These are phyloP conservation scores for Aspergillus pseudotamarii DNA, from an alignment of 2,329 filamentous ascomycete species.

Conservation along the genomic window DNA sequence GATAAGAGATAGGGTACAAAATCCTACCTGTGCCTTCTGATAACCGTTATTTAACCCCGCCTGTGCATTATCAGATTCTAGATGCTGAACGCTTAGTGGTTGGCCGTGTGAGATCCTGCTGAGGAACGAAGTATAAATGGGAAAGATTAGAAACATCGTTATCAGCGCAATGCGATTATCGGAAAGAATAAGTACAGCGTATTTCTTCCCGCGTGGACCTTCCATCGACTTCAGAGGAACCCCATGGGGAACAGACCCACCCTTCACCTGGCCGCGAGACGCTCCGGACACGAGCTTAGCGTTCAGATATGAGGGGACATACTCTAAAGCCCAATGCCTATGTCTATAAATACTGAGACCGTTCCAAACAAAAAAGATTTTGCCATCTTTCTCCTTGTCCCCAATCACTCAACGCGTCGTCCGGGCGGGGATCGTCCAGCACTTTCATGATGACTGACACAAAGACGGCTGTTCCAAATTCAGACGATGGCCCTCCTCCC, in stretches of 20 bases:
- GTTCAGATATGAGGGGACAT: background rate
- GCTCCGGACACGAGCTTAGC: slow-evolving; percentile 8
- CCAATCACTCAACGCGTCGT: background rate
- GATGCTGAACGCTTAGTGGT: background rate
- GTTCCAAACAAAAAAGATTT: background rate
- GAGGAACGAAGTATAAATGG: background rate
- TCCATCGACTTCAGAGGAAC: slow-evolving; percentile 6
- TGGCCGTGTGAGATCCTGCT: background rate
- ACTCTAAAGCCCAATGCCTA: background rate
- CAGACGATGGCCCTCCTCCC: background rate
- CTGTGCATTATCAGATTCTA: no score
- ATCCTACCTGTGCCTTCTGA: no score
- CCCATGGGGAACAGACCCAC: slow-evolving; percentile 8
- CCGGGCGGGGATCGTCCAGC: background rate
- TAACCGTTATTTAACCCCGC: background rate
- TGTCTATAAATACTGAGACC: background rate
- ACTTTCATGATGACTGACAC: background rate
- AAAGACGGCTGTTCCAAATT: background rate
- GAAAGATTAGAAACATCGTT: no score
- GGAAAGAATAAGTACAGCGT: no score
- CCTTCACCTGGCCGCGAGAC: background rate
- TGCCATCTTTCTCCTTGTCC: background rate
- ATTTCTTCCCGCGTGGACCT: slow-evolving; percentile 15
- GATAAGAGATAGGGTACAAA: background rate
- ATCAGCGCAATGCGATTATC: background rate